Conservation (phyloP, 1,284 basidiomycete genomes). For the Ustilago lituana region DNA sequence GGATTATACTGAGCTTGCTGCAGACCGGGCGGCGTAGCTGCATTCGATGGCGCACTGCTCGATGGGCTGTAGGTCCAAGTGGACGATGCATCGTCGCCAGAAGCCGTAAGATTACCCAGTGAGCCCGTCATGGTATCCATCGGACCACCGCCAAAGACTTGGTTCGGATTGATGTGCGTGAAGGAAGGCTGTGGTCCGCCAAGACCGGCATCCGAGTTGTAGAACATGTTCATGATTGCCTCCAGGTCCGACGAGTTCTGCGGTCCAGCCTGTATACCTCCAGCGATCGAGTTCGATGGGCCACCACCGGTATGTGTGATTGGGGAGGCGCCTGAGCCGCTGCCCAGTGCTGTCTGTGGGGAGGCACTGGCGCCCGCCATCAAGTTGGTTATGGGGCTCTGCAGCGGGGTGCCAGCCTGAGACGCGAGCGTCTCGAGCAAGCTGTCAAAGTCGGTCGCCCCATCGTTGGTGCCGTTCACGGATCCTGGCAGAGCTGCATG, state of each 20-base stretch:
- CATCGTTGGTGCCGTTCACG: slow-evolving; percentile 13
- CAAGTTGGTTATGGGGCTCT: slow-evolving; percentile 23
- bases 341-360: slow-evolving; percentile 33
- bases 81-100: slow-evolving; percentile 54
- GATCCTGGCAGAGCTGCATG: no score
- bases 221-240: slow-evolving; percentile 63
- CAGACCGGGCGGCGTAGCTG: slow-evolving; percentile 40
- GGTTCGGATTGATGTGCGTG: slow-evolving; percentile 63
- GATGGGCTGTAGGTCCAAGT: slow-evolving; percentile 58
- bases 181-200: slow-evolving; percentile 44
- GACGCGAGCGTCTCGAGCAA: slow-evolving; percentile 45
- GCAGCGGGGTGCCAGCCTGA: slow-evolving; percentile 38
- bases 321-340: slow-evolving; percentile 40
- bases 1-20: slow-evolving; percentile 50
- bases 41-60: slow-evolving; percentile 49
- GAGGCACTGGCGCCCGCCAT: slow-evolving; percentile 26
- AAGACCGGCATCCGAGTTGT: slow-evolving; percentile 54
- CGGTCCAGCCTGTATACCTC: slow-evolving; percentile 11
- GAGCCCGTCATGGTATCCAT: slow-evolving; percentile 30
- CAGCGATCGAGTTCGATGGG: neutral
- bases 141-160: slow-evolving; percentile 48
- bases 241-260: slow-evolving; percentile 49
- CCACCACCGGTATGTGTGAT: slow-evolving; percentile 6
- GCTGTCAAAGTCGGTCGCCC: slow-evolving; percentile 36
- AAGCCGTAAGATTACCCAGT: slow-evolving; percentile 34